phyloP scores from a whole-genome alignment of 106 monocot genomes.

The Acanthochlamys bracteata region DNA sequence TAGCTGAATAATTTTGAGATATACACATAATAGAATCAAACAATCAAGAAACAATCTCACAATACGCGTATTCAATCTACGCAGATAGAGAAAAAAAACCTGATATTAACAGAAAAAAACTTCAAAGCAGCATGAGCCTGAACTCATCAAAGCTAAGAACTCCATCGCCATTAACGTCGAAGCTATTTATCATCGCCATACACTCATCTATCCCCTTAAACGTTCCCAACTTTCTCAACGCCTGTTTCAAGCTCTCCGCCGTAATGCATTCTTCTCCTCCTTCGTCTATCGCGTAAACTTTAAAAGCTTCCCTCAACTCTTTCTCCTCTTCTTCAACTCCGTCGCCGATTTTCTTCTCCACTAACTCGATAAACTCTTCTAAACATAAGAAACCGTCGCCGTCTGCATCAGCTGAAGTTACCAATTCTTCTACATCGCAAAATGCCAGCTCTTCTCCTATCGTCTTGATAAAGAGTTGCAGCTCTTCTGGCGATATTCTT shows the following conservation, averaged over 20 bases:
- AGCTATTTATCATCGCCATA: conserved; percentile 31
- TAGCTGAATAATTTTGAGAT: too few relatives aligned
- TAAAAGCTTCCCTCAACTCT: conserved; percentile 31
- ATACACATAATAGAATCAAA: too few relatives aligned
- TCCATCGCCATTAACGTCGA: conserved; percentile 50
- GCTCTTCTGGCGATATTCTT: conserved; percentile 16
- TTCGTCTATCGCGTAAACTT: conserved; percentile 32
- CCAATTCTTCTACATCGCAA: conserved; percentile 27
- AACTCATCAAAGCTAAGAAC: conserved; percentile 63
- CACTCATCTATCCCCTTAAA: conserved; percentile 33
- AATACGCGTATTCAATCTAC: too few relatives aligned
- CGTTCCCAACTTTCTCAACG: conserved; percentile 25
- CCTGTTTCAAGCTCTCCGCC: conserved; percentile 31
- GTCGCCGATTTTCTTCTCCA: too few relatives aligned
- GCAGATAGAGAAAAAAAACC: too few relatives aligned
- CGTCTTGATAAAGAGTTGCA: conserved; percentile 5
- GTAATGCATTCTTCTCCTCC: conserved; percentile 34
- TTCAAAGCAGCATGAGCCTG: conserved; percentile 41
- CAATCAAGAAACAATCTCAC: too few relatives aligned
- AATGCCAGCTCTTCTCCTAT: conserved; percentile 17
- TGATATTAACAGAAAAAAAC: too few relatives aligned
- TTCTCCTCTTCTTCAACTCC: conserved; percentile 22
- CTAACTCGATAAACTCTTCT: conserved; percentile 37
- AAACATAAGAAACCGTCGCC: conserved; percentile 36
- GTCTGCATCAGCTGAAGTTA: conserved; percentile 30